Evolutionary conservation across 106 monocot genomes (phyloP).

Genomic region (Gastrodia elata): DNA sequence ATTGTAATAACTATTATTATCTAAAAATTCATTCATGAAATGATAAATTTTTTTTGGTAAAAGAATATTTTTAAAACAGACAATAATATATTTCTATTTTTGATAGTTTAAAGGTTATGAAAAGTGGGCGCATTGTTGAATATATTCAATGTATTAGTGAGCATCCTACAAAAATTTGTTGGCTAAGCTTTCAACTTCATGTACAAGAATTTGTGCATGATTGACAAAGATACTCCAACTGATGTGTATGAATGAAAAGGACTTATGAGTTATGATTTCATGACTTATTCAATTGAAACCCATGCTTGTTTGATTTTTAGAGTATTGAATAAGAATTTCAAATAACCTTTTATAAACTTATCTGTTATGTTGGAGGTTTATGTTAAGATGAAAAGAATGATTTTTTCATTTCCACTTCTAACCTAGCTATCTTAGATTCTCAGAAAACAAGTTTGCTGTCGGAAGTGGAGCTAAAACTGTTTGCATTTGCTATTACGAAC

Average conservation of each 20-base stretch:
- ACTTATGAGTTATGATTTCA: background rate
- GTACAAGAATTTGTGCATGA: background rate
- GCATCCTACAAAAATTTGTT: too few relatives aligned
- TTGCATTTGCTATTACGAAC: conserved; percentile 96
- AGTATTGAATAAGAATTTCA: background rate
- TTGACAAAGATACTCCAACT: background rate
- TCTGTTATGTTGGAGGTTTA: conserved; percentile 4
- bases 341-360: background rate
- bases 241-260: background rate
- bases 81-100: too few relatives aligned
- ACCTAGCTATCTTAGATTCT: conserved; percentile 13
- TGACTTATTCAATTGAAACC: background rate
- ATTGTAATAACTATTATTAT: too few relatives aligned
- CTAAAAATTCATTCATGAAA: too few relatives aligned
- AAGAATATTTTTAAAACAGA: too few relatives aligned
- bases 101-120: too few relatives aligned
- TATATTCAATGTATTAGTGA: too few relatives aligned
- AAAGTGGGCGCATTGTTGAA: too few relatives aligned
- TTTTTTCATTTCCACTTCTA: background rate
- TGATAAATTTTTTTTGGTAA: too few relatives aligned
- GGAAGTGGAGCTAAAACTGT: conserved; percentile 98
- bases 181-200: background rate
- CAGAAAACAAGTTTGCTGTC: conserved; percentile 99
- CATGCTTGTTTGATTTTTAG: background rate
- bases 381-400: background rate